Conservation (phyloP, 1,284 basidiomycete species). For the Mycena sp. region DNA sequence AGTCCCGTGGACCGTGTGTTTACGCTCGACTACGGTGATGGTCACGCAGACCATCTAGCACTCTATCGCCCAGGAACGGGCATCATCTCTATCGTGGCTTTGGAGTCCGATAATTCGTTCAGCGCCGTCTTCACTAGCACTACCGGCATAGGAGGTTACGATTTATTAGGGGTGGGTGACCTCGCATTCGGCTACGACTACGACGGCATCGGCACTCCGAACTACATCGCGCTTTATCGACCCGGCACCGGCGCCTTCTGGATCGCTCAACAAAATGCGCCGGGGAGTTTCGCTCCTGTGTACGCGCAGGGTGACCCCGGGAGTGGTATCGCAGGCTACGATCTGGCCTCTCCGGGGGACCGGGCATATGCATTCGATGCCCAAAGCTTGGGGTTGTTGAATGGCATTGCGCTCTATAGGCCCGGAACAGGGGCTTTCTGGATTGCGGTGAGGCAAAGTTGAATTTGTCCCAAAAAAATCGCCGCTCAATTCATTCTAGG, state of each 20-base stretch:
- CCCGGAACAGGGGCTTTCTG: neutral
- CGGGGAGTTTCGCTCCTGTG: neutral
- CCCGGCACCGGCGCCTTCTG: neutral
- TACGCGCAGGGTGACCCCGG: neutral
- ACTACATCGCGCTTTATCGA: slow-evolving; percentile 1
- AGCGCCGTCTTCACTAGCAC: neutral
- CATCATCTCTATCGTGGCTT: slow-evolving; percentile 1
- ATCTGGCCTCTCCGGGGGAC: neutral
- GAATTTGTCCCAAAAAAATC: neutral
- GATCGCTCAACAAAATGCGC: neutral
- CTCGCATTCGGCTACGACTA: neutral
- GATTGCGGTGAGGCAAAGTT: slow-evolving; percentile 1
- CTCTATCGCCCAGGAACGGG: too few species aligned
- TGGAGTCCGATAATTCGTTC: neutral
- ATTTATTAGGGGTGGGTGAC: neutral
- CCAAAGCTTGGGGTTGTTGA: neutral
- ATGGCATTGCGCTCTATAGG: neutral
- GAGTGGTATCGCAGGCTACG: neutral
- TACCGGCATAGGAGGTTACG: neutral
- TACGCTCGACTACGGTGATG: neutral
- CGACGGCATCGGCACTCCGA: neutral
- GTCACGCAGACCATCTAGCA: slow-evolving; percentile 1
- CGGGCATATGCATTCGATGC: slow-evolving; percentile 1
- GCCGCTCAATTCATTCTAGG: neutral
- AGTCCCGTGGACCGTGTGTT: neutral